Evolutionary conservation across 305 asterid genomes (phyloP).

Genomic region (Coffea humblotiana): DNA sequence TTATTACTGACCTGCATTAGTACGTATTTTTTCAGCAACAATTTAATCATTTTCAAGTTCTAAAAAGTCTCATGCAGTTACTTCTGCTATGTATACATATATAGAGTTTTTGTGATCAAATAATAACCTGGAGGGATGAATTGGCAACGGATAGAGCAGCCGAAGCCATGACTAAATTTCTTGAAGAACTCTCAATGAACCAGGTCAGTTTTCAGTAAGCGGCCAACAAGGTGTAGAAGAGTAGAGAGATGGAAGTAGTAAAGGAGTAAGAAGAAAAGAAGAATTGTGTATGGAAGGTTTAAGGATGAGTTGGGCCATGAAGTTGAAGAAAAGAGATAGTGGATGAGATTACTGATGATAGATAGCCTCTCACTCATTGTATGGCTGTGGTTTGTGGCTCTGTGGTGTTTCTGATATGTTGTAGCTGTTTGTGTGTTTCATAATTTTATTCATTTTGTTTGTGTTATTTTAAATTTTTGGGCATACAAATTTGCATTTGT

Average conservation of each 20-base stretch:
- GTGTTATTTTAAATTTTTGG: background rate
- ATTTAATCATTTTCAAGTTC: background rate
- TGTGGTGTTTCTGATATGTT: constrained; percentile 11
- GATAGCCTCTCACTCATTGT: constrained; percentile 75
- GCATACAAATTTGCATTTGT: background rate
- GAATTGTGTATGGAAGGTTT: constrained; percentile 18
- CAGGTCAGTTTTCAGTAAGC: constrained; percentile 1
- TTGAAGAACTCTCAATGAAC: background rate
- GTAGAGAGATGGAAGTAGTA: background rate
- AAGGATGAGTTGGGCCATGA: constrained; percentile 14
- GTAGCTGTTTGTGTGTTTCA: background rate
- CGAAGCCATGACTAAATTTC: constrained; percentile 55
- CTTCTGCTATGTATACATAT: too few species aligned
- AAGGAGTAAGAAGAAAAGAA: constrained; percentile 17
- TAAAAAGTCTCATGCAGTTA: background rate
- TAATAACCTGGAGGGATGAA: constrained; percentile 70
- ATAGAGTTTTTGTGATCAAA: background rate
- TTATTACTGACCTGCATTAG: constrained; percentile 68
- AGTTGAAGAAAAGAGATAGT: constrained; percentile 25
- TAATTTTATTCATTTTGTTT: background rate
- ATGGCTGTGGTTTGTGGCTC: constrained; percentile 60
- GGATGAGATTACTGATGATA: constrained; percentile 69
- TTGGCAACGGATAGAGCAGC: constrained; percentile 79
- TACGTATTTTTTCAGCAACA: background rate
- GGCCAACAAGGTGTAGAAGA: background rate